phyloP scores from a whole-genome alignment of 768 basidiomycete species.

The Daedaleopsis nitida region DNA sequence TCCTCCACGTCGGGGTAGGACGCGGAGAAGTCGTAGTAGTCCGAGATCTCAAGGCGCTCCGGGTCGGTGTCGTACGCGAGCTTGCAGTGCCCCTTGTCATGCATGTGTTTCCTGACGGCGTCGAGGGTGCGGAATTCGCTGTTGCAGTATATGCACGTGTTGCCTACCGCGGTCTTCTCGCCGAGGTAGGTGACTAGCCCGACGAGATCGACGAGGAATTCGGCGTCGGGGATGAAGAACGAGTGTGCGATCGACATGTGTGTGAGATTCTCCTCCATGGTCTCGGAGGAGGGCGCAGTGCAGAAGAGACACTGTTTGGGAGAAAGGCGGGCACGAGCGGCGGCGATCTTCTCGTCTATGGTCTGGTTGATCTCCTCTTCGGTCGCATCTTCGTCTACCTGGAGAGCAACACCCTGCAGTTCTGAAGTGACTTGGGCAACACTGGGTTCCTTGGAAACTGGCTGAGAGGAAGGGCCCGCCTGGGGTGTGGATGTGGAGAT shows the following conservation, averaged over 20 bases:
- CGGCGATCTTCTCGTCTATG: slow-evolving; percentile 77
- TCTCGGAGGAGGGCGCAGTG: slow-evolving; percentile 41
- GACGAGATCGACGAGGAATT: slow-evolving; percentile 81
- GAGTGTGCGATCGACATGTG: slow-evolving; percentile 92
- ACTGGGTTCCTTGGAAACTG: background rate
- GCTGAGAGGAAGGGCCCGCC: slow-evolving; percentile 3
- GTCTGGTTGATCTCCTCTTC: slow-evolving; percentile 52
- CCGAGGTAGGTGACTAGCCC: slow-evolving; percentile 87
- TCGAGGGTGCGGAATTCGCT: slow-evolving; percentile 84
- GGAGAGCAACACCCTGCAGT: slow-evolving; percentile 26
- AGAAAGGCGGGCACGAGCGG: slow-evolving; percentile 64
- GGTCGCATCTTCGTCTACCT: slow-evolving; percentile 40
- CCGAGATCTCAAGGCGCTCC: slow-evolving; percentile 85
- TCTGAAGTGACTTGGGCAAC: slow-evolving; percentile 1
- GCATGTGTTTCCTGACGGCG: slow-evolving; percentile 94
- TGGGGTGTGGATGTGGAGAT: background rate
- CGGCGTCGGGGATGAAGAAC: slow-evolving; percentile 94
- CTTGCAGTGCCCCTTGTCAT: slow-evolving; percentile 96
- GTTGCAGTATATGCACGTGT: slow-evolving; percentile 91
- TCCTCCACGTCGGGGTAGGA: slow-evolving; percentile 66
- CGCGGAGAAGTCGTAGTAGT: slow-evolving; percentile 88
- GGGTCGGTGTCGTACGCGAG: slow-evolving; percentile 83
- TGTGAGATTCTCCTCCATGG: slow-evolving; percentile 65
- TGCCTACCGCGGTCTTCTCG: slow-evolving; percentile 92
- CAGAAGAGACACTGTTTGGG: slow-evolving; percentile 88